These are phyloP conservation scores for Apophysomyces trapeziformis DNA, from an alignment of 371 early-diverging fungal species.

Conservation along the genomic window DNA sequence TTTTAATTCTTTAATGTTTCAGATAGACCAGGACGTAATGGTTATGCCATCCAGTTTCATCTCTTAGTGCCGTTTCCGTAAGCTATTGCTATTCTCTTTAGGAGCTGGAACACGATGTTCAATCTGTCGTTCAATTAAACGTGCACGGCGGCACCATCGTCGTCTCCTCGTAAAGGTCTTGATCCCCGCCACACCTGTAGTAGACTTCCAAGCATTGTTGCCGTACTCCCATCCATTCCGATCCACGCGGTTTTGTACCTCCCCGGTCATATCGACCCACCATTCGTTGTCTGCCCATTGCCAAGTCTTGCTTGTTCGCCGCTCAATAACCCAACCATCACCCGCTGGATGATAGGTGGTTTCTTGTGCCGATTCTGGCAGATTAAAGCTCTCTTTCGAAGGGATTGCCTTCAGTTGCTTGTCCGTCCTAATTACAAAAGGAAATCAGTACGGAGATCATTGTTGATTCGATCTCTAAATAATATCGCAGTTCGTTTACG, in stretches of 20 bases:
- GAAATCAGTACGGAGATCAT: background rate
- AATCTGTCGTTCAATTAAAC: slow-evolving; percentile 36
- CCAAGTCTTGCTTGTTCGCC: slow-evolving; percentile 39
- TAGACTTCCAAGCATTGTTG: slow-evolving; percentile 53
- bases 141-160: slow-evolving; percentile 51
- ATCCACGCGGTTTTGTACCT: slow-evolving; percentile 40
- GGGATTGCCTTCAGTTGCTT: slow-evolving; percentile 35
- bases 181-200: slow-evolving; percentile 39
- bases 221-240: slow-evolving; percentile 55
- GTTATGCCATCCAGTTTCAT: background rate
- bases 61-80: slow-evolving; percentile 7
- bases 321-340: slow-evolving; percentile 16
- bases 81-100: slow-evolving; percentile 12
- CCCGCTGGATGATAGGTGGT: slow-evolving; percentile 10
- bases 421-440: slow-evolving; percentile 36
- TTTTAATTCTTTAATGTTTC: background rate
- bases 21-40: slow-evolving; percentile 2
- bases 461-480: background rate
- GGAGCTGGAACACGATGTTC: background rate
- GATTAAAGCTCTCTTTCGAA: slow-evolving; percentile 39
- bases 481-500: background rate
- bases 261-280: slow-evolving; percentile 59
- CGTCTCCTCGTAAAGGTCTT: slow-evolving; percentile 51
- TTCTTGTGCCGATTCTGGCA: slow-evolving; percentile 34
- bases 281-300: slow-evolving; percentile 51